Percentiles rank a stretch among this genome's conserved stretches.
Conservation (phyloP, 2,329 filamentous ascomycete species). For the Aspergillus sp. region DNA sequence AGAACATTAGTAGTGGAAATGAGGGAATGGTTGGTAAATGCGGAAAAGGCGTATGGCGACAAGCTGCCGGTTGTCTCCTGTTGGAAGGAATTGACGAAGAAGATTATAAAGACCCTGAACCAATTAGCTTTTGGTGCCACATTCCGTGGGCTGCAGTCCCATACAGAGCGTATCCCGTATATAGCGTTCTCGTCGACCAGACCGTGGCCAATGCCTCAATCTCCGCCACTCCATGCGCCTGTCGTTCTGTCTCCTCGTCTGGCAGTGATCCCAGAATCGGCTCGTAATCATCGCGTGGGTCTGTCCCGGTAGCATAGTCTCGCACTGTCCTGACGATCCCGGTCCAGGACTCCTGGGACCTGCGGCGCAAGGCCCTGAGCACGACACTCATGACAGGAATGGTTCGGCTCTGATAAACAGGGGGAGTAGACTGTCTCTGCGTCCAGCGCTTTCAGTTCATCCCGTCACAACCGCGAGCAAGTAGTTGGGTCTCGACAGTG, state of each 20-base stretch:
- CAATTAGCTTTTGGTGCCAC: neutral
- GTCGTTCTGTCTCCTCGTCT: neutral
- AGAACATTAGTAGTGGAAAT: conserved; percentile 46
- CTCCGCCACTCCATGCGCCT: conserved; percentile 5
- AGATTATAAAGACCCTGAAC: conserved; percentile 10
- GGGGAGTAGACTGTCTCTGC: neutral
- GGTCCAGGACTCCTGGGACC: neutral
- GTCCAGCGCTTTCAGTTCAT: neutral
- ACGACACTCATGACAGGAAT: neutral
- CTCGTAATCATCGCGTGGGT: conserved; percentile 4
- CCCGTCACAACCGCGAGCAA: neutral
- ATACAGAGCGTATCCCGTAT: conserved; percentile 4
- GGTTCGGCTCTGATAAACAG: neutral
- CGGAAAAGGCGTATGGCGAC: conserved; percentile 10
- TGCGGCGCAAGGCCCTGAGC: neutral
- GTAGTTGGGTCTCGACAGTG: neutral
- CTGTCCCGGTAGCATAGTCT: neutral
- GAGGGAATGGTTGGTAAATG: conserved; percentile 10
- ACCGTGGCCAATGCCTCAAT: conserved; percentile 8
- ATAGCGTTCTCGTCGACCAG: conserved; percentile 7
- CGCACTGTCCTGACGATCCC: neutral
- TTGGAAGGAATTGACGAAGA: conserved; percentile 11
- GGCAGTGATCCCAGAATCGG: neutral
- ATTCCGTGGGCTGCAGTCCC: neutral
- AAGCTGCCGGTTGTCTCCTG: conserved; percentile 3